Conservation (phyloP, 495 filamentous ascomycete species). For the Hamigera avellanea region DNA sequence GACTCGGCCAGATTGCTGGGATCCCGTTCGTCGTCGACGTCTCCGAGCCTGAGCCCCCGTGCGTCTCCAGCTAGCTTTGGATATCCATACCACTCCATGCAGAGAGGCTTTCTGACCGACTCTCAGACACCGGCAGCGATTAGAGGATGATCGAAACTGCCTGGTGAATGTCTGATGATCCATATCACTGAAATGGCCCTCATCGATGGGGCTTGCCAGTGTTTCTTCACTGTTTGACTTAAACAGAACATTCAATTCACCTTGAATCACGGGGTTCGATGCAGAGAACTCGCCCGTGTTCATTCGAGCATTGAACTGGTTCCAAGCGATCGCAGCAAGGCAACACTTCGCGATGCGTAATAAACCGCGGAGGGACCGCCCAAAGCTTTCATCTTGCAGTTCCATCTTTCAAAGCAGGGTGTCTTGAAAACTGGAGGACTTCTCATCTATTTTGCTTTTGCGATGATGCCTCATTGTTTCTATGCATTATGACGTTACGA, state of each 20-base stretch:
- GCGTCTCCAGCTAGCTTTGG: conserved; percentile 21
- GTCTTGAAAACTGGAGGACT: background rate
- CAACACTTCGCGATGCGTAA: conserved; percentile 27
- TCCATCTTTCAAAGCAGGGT: too few species aligned
- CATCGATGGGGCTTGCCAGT: background rate
- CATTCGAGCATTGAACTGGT: too few species aligned
- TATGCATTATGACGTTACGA: conserved; percentile 18
- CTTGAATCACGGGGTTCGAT: too few species aligned
- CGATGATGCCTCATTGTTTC: conserved; percentile 2
- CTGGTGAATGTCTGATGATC: too few species aligned
- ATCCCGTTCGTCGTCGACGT: conserved; percentile 18
- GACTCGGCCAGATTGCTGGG: conserved; percentile 13
- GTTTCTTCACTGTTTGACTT: too few species aligned
- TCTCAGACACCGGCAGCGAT: conserved; percentile 35
- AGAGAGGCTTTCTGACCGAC: conserved; percentile 31
- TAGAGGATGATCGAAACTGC: conserved; percentile 23
- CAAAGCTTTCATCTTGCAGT: background rate
- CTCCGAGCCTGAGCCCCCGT: conserved; percentile 4
- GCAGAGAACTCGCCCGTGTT: too few species aligned
- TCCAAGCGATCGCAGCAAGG: background rate
- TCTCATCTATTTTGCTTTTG: conserved; percentile 1
- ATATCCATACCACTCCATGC: conserved; percentile 29
- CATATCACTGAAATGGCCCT: too few species aligned
- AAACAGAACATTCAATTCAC: too few species aligned
- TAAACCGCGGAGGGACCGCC: conserved; percentile 27